These are phyloP conservation scores for Fraxinus albicans DNA, from an alignment of 305 asterid genomes.

Conservation along the genomic window DNA sequence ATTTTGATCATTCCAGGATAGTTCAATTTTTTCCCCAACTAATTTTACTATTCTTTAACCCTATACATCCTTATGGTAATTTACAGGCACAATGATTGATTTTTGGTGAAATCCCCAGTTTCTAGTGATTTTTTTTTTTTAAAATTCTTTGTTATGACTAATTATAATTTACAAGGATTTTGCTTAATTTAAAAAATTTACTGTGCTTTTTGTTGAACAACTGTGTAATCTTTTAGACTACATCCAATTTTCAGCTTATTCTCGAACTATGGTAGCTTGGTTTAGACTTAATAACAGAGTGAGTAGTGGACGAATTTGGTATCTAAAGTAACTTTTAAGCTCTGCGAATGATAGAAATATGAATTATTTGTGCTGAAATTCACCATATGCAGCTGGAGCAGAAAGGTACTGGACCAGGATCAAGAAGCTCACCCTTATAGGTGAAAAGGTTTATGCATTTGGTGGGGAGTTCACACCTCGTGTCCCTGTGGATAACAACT, in stretches of 20 bases:
- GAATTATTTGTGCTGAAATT: not conserved
- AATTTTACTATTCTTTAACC: not conserved
- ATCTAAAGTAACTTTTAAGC: not conserved
- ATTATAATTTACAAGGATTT: not conserved
- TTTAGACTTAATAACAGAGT: not conserved
- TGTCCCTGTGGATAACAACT: conserved; percentile 76
- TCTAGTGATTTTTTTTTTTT: not conserved
- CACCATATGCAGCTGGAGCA: conserved; percentile 63
- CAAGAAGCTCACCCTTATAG: conserved; percentile 84
- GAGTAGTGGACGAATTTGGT: not conserved
- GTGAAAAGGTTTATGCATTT: conserved; percentile 65
- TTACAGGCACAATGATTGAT: not conserved
- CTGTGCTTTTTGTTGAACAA: not conserved
- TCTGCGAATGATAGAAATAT: not conserved
- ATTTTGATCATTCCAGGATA: not conserved
- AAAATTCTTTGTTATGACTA: not conserved
- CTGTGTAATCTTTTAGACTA: not conserved
- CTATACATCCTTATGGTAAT: not conserved
- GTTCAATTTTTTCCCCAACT: not conserved
- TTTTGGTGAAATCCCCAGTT: not conserved
- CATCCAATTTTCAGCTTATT: not conserved
- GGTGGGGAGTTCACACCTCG: conserved; percentile 87
- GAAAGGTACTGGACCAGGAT: conserved; percentile 74
- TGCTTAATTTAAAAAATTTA: not conserved
- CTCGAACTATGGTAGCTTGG: not conserved